These are phyloP conservation scores for Cyberlindnera euphorbiiphila DNA, from an alignment of 805 yeast species.

Conservation along the genomic window DNA sequence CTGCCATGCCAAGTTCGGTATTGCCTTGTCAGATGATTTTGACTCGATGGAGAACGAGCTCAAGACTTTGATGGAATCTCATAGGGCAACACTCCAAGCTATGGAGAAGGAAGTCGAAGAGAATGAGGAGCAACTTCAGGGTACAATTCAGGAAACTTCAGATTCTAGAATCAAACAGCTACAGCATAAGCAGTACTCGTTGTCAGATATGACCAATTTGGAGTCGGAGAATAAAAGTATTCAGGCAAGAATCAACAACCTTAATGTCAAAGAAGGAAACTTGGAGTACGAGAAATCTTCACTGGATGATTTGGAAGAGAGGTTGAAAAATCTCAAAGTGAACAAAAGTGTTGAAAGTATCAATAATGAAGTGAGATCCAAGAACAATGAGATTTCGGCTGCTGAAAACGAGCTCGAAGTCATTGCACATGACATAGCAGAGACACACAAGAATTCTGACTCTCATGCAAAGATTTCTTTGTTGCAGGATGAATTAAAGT, in stretches of 20 bases:
- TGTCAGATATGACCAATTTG: slow-evolving; percentile 37
- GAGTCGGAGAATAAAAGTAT: slow-evolving; percentile 36
- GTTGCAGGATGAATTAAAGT: slow-evolving; percentile 36
- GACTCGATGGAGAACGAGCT: slow-evolving; percentile 7
- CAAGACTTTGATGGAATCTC: slow-evolving; percentile 1
- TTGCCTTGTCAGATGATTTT: not conserved
- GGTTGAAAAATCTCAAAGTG: slow-evolving; percentile 31
- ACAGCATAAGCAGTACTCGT: slow-evolving; percentile 39
- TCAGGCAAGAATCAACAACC: slow-evolving; percentile 35
- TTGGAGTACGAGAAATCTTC: slow-evolving; percentile 42
- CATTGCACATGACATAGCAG: slow-evolving; percentile 45
- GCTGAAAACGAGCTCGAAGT: slow-evolving; percentile 49
- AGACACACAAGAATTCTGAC: slow-evolving; percentile 56
- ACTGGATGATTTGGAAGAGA: slow-evolving; percentile 36
- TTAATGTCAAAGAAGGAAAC: slow-evolving; percentile 42
- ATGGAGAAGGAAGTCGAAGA: slow-evolving; percentile 13
- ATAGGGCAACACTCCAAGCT: slow-evolving; percentile 10
- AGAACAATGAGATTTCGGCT: slow-evolving; percentile 34
- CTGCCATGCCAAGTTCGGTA: not conserved
- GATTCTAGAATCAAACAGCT: slow-evolving; percentile 38
- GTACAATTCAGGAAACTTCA: slow-evolving; percentile 20
- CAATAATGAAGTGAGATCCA: slow-evolving; percentile 33
- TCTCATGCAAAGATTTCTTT: slow-evolving; percentile 49
- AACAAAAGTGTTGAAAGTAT: slow-evolving; percentile 29
- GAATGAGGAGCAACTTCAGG: slow-evolving; percentile 18